Percentiles rank a stretch among this genome's conserved stretches.
phyloP scores from a whole-genome alignment of 257 asterid species.

The Primulina eburnea region DNA sequence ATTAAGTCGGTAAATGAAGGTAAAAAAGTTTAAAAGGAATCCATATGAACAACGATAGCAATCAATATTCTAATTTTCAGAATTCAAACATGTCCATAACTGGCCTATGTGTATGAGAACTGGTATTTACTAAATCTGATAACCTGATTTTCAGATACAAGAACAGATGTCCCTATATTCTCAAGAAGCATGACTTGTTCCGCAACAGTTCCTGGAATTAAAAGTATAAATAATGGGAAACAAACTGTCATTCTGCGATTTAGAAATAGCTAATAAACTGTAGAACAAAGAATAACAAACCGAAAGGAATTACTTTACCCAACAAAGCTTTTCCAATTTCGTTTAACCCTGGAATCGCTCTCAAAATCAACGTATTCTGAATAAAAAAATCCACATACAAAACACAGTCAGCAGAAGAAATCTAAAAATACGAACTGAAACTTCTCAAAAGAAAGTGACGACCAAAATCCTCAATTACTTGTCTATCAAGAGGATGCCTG shows the following conservation, averaged over 20 bases:
- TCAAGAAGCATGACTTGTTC: conserved; percentile 98
- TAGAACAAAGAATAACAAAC: neutral
- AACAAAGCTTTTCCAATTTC: conserved; percentile 77
- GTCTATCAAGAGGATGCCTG: conserved; percentile 93
- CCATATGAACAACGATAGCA: neutral
- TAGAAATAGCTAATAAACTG: neutral
- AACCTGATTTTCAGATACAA: conserved; percentile 81
- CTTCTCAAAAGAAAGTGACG: neutral
- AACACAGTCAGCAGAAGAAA: neutral
- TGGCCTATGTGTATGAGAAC: neutral
- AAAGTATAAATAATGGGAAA: neutral
- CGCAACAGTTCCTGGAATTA: conserved; percentile 63
- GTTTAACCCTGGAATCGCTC: conserved; percentile 86
- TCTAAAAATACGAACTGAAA: neutral
- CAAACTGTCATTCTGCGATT: neutral
- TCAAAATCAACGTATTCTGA: conserved; percentile 88
- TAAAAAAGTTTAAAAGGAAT: neutral
- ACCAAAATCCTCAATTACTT: conserved; percentile 37
- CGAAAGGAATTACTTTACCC: conserved; percentile 40
- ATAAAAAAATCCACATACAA: neutral
- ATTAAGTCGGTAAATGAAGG: conserved; percentile 1
- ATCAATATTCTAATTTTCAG: neutral
- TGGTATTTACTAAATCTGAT: conserved; percentile 7
- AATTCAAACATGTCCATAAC: neutral
- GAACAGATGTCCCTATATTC: conserved; percentile 93